Conservation (phyloP, 202 grass and related monocot species). For the Panicum virgatum region DNA sequence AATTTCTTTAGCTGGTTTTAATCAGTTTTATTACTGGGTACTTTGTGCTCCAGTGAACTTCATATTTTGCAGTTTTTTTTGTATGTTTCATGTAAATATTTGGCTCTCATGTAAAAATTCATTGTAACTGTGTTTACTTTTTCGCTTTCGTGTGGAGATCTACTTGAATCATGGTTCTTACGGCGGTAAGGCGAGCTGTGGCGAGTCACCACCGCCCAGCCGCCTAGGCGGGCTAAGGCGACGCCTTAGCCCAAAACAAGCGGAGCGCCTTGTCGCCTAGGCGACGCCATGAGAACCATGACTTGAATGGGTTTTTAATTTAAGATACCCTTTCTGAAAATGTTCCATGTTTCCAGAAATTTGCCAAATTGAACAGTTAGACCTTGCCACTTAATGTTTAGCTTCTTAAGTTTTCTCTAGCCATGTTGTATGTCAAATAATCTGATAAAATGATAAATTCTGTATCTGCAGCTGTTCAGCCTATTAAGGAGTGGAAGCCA, state of each 20-base stretch:
- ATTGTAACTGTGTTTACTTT: neutral
- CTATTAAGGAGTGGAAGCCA: conserved; percentile 83
- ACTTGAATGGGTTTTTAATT: neutral
- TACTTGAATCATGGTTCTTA: no score
- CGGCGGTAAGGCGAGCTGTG: no score
- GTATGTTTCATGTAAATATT: neutral
- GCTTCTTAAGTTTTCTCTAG: neutral
- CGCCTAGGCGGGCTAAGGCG: no score
- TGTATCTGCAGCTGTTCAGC: conserved; percentile 53
- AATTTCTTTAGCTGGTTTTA: neutral
- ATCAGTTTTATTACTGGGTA: neutral
- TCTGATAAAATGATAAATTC: neutral
- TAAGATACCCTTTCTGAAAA: neutral
- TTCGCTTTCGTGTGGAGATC: neutral
- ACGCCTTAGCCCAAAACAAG: no score
- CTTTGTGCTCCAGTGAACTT: neutral
- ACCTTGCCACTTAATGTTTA: neutral
- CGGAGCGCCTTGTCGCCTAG: no score
- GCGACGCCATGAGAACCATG: no score
- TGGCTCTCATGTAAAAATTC: neutral
- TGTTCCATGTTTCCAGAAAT: neutral
- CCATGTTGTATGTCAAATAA: neutral
- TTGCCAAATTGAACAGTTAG: neutral
- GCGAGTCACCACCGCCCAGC: no score
- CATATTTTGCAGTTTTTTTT: neutral